Conservation (phyloP, 371 early-diverging fungal species). For the Mucor lusitanicus region DNA sequence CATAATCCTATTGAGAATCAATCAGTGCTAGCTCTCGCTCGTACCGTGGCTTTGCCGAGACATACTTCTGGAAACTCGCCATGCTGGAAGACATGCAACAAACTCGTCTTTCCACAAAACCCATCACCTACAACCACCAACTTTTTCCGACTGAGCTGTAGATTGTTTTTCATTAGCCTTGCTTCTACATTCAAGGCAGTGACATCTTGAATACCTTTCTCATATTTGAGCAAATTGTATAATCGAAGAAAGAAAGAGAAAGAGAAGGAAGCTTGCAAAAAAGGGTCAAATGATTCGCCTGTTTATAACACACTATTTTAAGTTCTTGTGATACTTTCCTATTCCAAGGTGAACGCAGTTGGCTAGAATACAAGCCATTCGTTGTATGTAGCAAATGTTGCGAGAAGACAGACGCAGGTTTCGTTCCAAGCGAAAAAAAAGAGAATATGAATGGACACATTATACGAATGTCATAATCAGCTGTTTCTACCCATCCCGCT, state of each 20-base stretch:
- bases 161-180: not conserved
- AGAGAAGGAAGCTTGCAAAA: not conserved
- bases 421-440: no score
- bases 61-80: slow-evolving; percentile 63
- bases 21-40: not conserved
- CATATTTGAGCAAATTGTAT: not conserved
- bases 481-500: no score
- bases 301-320: not conserved
- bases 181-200: not conserved
- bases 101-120: slow-evolving; percentile 68
- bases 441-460: no score
- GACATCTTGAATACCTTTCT: not conserved
- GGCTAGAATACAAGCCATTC: not conserved
- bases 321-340: not conserved
- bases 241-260: not conserved
- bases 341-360: not conserved
- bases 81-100: slow-evolving; percentile 63
- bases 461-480: no score
- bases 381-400: not conserved
- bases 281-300: not conserved
- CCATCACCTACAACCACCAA: slow-evolving; percentile 79
- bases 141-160: slow-evolving; percentile 41
- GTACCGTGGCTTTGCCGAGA: not conserved
- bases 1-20: slow-evolving; percentile 28
- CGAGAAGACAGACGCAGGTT: not conserved